Percentiles rank a stretch among this genome's conserved stretches.
phyloP scores from a whole-genome alignment of 2,329 filamentous ascomycete species.

The Aspergillus spinulosporus region DNA sequence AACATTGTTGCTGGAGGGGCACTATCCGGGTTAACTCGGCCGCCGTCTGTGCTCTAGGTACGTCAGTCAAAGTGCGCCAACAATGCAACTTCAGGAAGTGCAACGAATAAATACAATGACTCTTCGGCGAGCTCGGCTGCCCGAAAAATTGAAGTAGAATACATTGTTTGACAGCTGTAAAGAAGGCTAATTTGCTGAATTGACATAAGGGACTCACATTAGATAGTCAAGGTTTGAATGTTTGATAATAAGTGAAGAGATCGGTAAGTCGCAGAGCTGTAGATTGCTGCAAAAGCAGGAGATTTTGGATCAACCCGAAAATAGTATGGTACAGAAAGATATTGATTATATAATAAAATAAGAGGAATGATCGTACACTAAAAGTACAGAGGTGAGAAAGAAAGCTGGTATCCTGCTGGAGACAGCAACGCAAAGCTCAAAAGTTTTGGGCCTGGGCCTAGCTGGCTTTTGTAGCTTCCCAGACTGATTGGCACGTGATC shows the following conservation, averaged over 20 bases:
- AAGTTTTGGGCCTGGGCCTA: not conserved
- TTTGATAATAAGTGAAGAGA: not conserved
- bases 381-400: slow-evolving; percentile 10
- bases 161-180: not conserved
- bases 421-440: slow-evolving; percentile 1
- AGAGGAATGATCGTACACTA: slow-evolving; percentile 7
- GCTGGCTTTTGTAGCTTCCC: slow-evolving; percentile 13
- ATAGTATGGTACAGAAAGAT: slow-evolving; percentile 11
- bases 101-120: not conserved
- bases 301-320: slow-evolving; percentile 11
- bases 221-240: not conserved
- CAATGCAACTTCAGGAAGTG: slow-evolving; percentile 15
- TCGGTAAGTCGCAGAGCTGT: not conserved
- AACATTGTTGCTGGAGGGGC: slow-evolving; percentile 45
- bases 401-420: slow-evolving; percentile 1
- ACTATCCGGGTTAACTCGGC: slow-evolving; percentile 29
- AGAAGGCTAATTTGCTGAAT: not conserved
- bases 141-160: not conserved
- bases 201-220: slow-evolving; percentile 6
- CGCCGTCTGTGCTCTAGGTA: slow-evolving; percentile 10
- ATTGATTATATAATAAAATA: slow-evolving; percentile 14
- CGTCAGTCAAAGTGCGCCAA: slow-evolving; percentile 21
- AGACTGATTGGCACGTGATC: slow-evolving; percentile 7
- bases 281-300: slow-evolving; percentile 11
- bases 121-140: not conserved